phyloP scores from a whole-genome alignment of 352 stramenopile species.

The Pseudoperonospora humuli region DNA sequence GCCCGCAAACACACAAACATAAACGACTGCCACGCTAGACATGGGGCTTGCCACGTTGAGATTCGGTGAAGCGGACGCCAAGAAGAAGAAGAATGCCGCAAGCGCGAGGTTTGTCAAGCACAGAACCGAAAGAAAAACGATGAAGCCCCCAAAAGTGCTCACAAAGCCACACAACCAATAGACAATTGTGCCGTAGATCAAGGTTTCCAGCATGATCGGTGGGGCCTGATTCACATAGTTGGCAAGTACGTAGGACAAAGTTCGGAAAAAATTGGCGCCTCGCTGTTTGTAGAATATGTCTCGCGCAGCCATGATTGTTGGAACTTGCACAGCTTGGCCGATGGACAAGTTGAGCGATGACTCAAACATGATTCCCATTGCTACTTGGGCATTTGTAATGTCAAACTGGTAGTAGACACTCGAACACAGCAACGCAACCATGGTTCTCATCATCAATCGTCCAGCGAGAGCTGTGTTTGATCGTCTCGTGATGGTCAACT shows the following conservation, averaged over 20 bases:
- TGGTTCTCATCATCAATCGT: slow-evolving; percentile 10
- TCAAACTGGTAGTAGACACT: slow-evolving; percentile 20
- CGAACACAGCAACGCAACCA: slow-evolving; percentile 11
- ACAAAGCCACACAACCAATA: slow-evolving; percentile 25
- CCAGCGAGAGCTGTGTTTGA: slow-evolving; percentile 1
- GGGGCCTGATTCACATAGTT: slow-evolving; percentile 7
- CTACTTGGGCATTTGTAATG: slow-evolving; percentile 4
- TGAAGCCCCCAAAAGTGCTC: slow-evolving; percentile 4
- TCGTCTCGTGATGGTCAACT: slow-evolving; percentile 11
- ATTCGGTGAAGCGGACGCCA: slow-evolving; percentile 7
- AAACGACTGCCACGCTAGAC: background rate
- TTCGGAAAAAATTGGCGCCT: slow-evolving; percentile 13
- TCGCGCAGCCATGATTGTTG: slow-evolving; percentile 7
- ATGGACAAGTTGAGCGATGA: slow-evolving; percentile 10
- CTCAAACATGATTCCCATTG: slow-evolving; percentile 15
- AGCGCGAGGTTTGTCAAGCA: slow-evolving; percentile 8
- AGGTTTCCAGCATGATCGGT: slow-evolving; percentile 8
- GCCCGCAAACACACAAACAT: slow-evolving; percentile 11
- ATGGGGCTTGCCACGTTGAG: slow-evolving; percentile 10
- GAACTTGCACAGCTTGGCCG: slow-evolving; percentile 6
- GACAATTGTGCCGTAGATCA: slow-evolving; percentile 6
- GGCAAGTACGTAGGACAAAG: slow-evolving; percentile 13
- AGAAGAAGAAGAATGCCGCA: slow-evolving; percentile 14
- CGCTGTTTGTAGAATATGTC: slow-evolving; percentile 19
- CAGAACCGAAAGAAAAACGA: slow-evolving; percentile 11